These are phyloP conservation scores for Colletotrichum sp. DNA, from an alignment of 2,329 filamentous ascomycete species.

Conservation along the genomic window DNA sequence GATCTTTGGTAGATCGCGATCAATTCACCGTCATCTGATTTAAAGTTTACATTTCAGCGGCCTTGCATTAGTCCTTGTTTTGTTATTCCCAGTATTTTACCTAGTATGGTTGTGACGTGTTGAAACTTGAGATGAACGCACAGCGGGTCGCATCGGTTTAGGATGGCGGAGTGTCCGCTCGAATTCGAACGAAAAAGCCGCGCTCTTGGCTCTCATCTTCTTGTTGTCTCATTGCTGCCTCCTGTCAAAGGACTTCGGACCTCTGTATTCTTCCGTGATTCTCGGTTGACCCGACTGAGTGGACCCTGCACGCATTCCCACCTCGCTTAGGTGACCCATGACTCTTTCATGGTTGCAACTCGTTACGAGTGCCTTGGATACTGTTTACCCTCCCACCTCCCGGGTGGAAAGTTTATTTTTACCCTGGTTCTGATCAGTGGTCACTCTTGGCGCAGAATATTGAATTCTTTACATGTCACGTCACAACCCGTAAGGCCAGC, in stretches of 20 bases:
- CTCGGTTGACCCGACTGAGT: not conserved
- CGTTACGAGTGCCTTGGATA: not conserved
- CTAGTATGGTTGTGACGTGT: not conserved
- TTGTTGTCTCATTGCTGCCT: not conserved
- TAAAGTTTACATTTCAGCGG: not conserved
- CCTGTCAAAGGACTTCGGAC: not conserved
- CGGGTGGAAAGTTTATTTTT: not conserved
- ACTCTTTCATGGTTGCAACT: not conserved
- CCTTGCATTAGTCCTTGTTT: not conserved
- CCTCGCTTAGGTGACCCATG: not conserved
- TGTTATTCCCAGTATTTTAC: not conserved
- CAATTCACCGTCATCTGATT: not conserved
- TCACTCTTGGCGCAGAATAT: not conserved
- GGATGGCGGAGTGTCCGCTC: not conserved
- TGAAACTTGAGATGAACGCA: not conserved
- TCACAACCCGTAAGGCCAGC: not conserved
- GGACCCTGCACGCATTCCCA: not conserved
- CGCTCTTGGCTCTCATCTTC: not conserved
- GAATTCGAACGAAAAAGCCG: not conserved
- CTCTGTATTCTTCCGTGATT: not conserved
- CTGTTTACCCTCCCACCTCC: not conserved
- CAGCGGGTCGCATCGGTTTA: not conserved
- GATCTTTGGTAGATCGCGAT: not conserved
- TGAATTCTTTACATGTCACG: not conserved
- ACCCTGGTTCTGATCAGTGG: not conserved